phyloP scores from a whole-genome alignment of 441 rosid species.

The Brassica hybrid region DNA sequence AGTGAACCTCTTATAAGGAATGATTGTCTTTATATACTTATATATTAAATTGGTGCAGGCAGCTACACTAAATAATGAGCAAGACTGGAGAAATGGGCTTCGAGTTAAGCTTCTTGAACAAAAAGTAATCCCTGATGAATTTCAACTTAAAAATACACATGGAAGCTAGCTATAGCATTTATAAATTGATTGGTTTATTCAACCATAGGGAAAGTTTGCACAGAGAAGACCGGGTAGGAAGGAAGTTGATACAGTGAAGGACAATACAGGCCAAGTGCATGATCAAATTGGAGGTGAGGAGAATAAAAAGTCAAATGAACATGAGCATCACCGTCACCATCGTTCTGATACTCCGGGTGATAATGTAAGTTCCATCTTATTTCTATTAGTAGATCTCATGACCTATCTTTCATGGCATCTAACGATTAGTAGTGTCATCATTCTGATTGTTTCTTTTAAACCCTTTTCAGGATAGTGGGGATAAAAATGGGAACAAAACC shows the following conservation, averaged over 20 bases:
- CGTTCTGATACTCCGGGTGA: slow-evolving; percentile 63
- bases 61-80: slow-evolving; percentile 72
- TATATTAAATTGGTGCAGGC: slow-evolving; percentile 57
- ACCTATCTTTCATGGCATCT: neutral
- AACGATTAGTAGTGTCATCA: no score
- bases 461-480: slow-evolving; percentile 56
- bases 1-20: slow-evolving; percentile 37
- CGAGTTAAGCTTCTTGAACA: slow-evolving; percentile 78
- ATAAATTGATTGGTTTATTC: slow-evolving; percentile 21
- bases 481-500: slow-evolving; percentile 61
- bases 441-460: neutral
- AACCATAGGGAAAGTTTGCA: slow-evolving; percentile 58
- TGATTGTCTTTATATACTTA: neutral
- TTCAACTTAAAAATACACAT: neutral
- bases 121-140: slow-evolving; percentile 35
- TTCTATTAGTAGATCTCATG: neutral
- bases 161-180: slow-evolving; percentile 18
- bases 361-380: slow-evolving; percentile 52
- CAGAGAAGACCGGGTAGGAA: slow-evolving; percentile 69
- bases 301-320: slow-evolving; percentile 54
- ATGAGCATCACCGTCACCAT: slow-evolving; percentile 39
- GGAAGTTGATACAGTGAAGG: slow-evolving; percentile 64
- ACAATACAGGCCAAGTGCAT: slow-evolving; percentile 45
- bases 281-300: slow-evolving; percentile 59
- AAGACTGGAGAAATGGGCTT: slow-evolving; percentile 96